Base-by-base conservation (phyloP, 2,329 filamentous ascomycete genomes). In the Fusarium chuoi region DNA sequence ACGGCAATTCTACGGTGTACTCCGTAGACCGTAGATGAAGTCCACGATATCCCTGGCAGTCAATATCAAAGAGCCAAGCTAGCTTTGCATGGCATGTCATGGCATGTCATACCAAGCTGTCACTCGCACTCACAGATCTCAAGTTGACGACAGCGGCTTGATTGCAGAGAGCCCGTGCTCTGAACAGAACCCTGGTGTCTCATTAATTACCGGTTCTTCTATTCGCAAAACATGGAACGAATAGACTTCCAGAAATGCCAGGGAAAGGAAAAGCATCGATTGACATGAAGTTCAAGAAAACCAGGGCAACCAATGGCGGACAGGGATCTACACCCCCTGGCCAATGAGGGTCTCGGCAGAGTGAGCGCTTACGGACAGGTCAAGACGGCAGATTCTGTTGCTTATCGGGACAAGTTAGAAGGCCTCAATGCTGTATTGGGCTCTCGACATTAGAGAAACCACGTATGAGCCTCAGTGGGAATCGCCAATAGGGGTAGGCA, bases 241-340 rank as follows among this genome's bases (percentile, higher is more conserved):
- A 68, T 68, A 67, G 36, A 55, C 62, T 66, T 59, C 45, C 38
- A 67, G 51, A 51, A 65, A 41, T 54, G 35, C 9, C 20, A 41
- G 30, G 35, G 35, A 61, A 44, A 30, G 26, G 33, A 39, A 65
- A 52, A 59, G 42, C 46, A 52, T 54, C 33, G 28, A 65, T 51
- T 59, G 48, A 58, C 54, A 39, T 70, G 64, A 42, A 58, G 52
- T 33, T 55, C 26, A 61, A 36, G 20, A 78, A 54, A 77, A 41
- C 10, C 70, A 78, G 77, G 77, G 77, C 77, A 70, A 63, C 77
- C 75, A 78, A 78, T 78, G 64, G 63, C 24, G 7, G 22, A 26
- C 28, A 33, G 9, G 38, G 41, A 49, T 58, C 46, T 67, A 54
- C 30, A 42, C 22, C 55, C 68, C 55, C 62, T 55, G 65, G 49